Evolutionary conservation across 1,139 yeast species (phyloP).

Genomic region (Blastobotrys apis): DNA sequence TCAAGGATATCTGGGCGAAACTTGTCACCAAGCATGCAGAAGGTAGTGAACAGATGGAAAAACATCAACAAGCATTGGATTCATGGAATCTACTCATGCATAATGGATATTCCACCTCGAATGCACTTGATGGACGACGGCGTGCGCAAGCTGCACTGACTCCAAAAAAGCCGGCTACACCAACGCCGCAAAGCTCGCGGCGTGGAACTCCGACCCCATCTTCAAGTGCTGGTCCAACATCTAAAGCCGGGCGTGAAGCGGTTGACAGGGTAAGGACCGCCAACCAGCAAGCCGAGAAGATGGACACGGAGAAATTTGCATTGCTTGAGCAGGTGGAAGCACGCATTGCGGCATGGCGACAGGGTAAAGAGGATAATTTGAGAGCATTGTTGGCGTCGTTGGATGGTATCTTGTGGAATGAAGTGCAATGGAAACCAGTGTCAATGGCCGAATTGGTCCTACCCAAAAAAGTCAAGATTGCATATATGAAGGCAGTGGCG

Average conservation of each 20-base stretch:
- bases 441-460: slow-evolving; percentile 72
- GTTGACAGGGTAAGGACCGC: slow-evolving; percentile 47
- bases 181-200: slow-evolving; percentile 11
- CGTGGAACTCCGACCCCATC: slow-evolving; percentile 18
- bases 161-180: slow-evolving; percentile 29
- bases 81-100: slow-evolving; percentile 59
- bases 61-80: slow-evolving; percentile 56
- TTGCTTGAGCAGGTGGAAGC: slow-evolving; percentile 59
- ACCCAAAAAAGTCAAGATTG: slow-evolving; percentile 85
- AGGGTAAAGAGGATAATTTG: slow-evolving; percentile 72
- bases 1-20: slow-evolving; percentile 71
- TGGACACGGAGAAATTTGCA: slow-evolving; percentile 53
- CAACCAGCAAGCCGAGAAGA: slow-evolving; percentile 44
- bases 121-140: slow-evolving; percentile 74
- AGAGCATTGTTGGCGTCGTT: slow-evolving; percentile 69
- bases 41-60: slow-evolving; percentile 73
- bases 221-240: slow-evolving; percentile 26
- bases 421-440: slow-evolving; percentile 58
- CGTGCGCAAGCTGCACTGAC: slow-evolving; percentile 66
- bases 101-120: slow-evolving; percentile 61
- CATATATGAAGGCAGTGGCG: slow-evolving; percentile 89
- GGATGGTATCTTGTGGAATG: slow-evolving; percentile 60
- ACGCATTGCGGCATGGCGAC: slow-evolving; percentile 59
- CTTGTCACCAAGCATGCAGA: slow-evolving; percentile 72
- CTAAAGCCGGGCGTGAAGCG: slow-evolving; percentile 41